Base-by-base conservation (phyloP, 2,329 filamentous ascomycete genomes). In the Sporothrix dimorphospora region DNA sequence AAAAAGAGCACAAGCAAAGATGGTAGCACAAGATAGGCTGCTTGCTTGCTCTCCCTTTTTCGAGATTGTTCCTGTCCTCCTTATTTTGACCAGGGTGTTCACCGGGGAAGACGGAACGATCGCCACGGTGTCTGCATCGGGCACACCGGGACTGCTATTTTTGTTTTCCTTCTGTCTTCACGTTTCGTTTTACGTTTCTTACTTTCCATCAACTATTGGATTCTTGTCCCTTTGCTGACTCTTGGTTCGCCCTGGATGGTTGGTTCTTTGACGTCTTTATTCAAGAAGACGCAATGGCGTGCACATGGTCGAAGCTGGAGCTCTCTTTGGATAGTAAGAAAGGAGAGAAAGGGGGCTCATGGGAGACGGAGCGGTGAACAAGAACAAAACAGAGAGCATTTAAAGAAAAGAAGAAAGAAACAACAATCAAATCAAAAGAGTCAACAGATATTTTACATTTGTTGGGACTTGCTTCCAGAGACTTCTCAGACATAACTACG, bases 301-400 rank as follows among this genome's bases (percentile, higher is more conserved):
- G 68, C 71, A 72, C 61, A 72, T 72, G 63, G 72, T 24, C 14
- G 11, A 49, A 30, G 42, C 30, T 16, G 40, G 51, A 34, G 34
- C 34, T 49, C 21, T 72, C 66, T 69, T 69, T 72, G 72, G 73
- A 69, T 42, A 16, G 16, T 11, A 16, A 11, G 27, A 51, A 51
- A 19, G 9, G 2, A 11, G 12, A n/a, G 55, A 69, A 57, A 16
- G n/a, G 27, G 30, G 47, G 30, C 42, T 51, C 27, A 11, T 27
- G 14, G 24, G 4, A 14, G 16, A 27, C 19, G n/a, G 27, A 12
- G 34, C 30, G 49, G 30, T 24, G 47, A 57, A 19, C n/a, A 12
- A 19, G 16, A 21, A 8, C 57, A 42, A 24, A 8, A 49, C 16
- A 8, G 34, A 61, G 34, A 42, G 14, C 8, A 34, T 14, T 7